Conservation (phyloP, 75 land plant species). For the Cunninghamia lanceolata region DNA sequence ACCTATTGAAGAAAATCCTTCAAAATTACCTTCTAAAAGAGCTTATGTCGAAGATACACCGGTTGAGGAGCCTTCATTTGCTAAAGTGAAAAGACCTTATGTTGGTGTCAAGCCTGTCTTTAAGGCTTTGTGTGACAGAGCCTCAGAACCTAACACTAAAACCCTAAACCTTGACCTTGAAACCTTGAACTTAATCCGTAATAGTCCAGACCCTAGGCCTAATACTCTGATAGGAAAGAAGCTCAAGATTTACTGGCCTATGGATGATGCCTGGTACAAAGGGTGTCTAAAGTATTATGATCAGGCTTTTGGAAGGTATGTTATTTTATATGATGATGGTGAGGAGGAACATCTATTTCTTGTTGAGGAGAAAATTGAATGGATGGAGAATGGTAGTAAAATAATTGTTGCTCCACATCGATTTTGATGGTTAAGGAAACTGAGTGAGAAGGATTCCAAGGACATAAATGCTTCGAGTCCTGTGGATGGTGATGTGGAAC, state of each 20-base stretch:
- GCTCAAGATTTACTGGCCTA: slow-evolving; percentile 84
- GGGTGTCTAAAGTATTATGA: slow-evolving; percentile 61
- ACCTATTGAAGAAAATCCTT: too few species aligned
- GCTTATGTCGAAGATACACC: too few species aligned
- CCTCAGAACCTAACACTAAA: too few species aligned
- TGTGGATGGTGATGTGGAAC: too few species aligned
- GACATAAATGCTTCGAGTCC: too few species aligned
- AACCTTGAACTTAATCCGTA: background rate
- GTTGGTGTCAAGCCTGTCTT: background rate
- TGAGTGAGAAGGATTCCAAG: too few species aligned
- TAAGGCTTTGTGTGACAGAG: background rate
- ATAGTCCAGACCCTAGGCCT: background rate
- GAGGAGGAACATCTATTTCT: slow-evolving; percentile 70
- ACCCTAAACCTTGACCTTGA: too few species aligned
- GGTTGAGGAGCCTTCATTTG: too few species aligned
- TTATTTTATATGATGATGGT: slow-evolving; percentile 70
- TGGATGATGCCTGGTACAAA: slow-evolving; percentile 81
- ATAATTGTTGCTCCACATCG: slow-evolving; percentile 6
- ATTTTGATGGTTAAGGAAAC: slow-evolving; percentile 24
- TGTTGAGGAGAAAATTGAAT: slow-evolving; percentile 66
- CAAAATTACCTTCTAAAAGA: too few species aligned
- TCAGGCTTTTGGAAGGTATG: slow-evolving; percentile 40
- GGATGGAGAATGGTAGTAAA: slow-evolving; percentile 30
- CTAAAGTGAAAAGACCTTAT: background rate
- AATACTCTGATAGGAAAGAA: slow-evolving; percentile 34